Evolutionary conservation across 176 grass and related monocot genomes (phyloP), one percentile per base, ranked within the genome.

Genomic region (Musa acuminata): DNA sequence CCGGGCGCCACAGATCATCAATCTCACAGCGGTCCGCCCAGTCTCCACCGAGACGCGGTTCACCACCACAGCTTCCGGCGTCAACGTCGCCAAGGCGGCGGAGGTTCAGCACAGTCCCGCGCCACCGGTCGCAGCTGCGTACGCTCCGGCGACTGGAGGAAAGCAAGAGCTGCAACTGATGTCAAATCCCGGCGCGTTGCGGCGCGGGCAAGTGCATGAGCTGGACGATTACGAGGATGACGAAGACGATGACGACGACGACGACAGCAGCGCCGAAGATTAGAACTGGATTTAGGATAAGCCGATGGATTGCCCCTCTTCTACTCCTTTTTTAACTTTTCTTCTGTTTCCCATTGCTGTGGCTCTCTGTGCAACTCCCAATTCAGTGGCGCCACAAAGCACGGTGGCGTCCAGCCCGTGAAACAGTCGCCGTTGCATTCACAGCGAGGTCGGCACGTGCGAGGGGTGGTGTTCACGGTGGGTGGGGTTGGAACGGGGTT

Each of bases 191-290:
- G 13, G 11, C 8, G 48, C 64, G 60, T 60, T 26, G 11, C 75
- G 60, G 21, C 60, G 22, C 8, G 27, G 73, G 9, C 55, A 75
- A 49, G 54, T 49, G 2, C 53, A 51, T 17, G 73, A 75, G 27
- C 27, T 8, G 10, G 54, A 75, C 10, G 72, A 43, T 0, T 43
- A 4, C 35, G 51, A 73, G 35, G 35, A 43, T 5, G 72, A 73
- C 2, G 49, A 74, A 14, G 72, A 57, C 1, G 53, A 75, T 7
- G 72, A 75, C 2, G 73, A 75, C 0, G 73, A 75, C 11, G 73
- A 75, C 8, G 73, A 75, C 25, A 75, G 73, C 29, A 55, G 73
- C 17, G 54, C 55, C 73, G 73, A 75, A 50, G 73, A 75, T 43
- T 75, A 62, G 49, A 21, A 52, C 48, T 70, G 67, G 35, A 43